Evolutionary conservation across 169 alveolate genomes (phyloP).

Genomic region (Plasmodium sp.): DNA sequence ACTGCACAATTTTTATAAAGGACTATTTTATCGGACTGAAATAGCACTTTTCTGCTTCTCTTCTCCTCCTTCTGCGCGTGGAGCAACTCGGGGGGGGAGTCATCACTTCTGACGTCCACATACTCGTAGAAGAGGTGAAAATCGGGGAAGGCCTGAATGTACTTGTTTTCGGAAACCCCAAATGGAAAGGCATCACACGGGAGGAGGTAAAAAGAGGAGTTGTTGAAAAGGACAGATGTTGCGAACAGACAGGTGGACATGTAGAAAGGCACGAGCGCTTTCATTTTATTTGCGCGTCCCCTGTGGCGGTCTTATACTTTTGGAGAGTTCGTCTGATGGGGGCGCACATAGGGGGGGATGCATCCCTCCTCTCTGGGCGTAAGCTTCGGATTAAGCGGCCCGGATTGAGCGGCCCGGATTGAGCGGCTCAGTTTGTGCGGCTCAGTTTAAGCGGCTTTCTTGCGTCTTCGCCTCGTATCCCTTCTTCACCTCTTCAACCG

Average conservation of each 20-base stretch:
- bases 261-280: neutral
- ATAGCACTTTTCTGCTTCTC: neutral
- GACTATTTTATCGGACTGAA: neutral
- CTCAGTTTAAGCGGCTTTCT: neutral
- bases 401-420: neutral
- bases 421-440: neutral
- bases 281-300: slow-evolving; percentile 8
- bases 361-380: neutral
- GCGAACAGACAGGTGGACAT: neutral
- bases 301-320: neutral
- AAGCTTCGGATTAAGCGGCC: neutral
- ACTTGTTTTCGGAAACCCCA: neutral
- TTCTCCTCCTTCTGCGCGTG: neutral
- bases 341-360: neutral
- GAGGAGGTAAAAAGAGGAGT: neutral
- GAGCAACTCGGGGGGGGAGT: neutral
- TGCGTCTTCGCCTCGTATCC: neutral
- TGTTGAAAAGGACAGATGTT: slow-evolving; percentile 12
- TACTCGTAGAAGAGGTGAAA: slow-evolving; percentile 6
- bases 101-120: neutral
- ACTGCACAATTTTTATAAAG: neutral
- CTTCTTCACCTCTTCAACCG: neutral
- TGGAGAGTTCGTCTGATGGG: neutral
- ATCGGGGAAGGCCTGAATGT: neutral
- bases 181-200: slow-evolving; percentile 5